These are phyloP conservation scores for Histomonas meleagridis DNA, from an alignment of 208 protist genomes.

Conservation along the genomic window DNA sequence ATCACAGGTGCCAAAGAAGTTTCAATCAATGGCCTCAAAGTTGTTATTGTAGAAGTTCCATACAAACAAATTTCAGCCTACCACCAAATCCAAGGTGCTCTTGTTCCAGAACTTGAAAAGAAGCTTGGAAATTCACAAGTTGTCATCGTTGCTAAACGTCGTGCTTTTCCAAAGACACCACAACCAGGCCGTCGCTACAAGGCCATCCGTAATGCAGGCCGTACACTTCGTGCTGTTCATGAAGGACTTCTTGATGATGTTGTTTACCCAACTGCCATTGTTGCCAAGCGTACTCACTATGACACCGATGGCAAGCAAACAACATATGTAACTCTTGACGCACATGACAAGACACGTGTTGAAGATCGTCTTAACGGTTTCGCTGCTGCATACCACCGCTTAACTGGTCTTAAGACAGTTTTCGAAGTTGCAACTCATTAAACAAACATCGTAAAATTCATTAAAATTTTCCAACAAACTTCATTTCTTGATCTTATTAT, in stretches of 20 bases:
- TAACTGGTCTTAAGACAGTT: neutral
- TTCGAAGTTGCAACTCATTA: constrained; percentile 10
- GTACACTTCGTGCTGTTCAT: constrained; percentile 87
- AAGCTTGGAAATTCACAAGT: neutral
- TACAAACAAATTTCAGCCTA: constrained; percentile 6
- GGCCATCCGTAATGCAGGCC: constrained; percentile 58
- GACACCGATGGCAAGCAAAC: constrained; percentile 78
- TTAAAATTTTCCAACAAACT: no score
- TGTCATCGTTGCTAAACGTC: neutral
- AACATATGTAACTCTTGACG: constrained; percentile 16
- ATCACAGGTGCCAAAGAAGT: neutral
- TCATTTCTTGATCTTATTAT: no score
- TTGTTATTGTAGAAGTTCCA: neutral
- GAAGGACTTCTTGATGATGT: constrained; percentile 91
- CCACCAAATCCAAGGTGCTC: neutral
- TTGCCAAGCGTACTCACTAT: constrained; percentile 82
- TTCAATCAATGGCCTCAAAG: neutral
- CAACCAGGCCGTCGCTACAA: neutral
- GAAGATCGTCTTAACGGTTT: constrained; percentile 22
- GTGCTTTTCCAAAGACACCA: constrained; percentile 29
- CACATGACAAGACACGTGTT: neutral
- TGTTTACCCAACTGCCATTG: constrained; percentile 85
- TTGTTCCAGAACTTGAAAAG: constrained; percentile 18
- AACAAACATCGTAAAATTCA: no score
- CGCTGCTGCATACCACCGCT: neutral